Evolutionary conservation across 768 basidiomycete genomes (phyloP), one percentile per base, ranked within the genome.

Genomic region (Punctularia strigosozonata): DNA sequence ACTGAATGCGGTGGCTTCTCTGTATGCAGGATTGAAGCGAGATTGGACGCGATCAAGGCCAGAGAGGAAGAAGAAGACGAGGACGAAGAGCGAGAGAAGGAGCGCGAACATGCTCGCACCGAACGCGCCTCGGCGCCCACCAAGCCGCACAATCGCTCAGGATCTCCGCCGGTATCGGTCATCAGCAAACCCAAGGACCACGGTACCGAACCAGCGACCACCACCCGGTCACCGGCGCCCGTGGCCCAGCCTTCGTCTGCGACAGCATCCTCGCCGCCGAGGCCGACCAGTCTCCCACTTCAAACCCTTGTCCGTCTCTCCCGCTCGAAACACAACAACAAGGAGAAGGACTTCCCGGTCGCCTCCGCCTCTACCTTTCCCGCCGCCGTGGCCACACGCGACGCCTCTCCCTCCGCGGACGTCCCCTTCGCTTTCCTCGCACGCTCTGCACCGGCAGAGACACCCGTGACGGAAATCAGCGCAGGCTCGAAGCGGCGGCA

Each of bases 51-150:
- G 0, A 73, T 88, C 41, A 75, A 68, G 47, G 65, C 75, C 2
- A 66, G 76, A 31, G 80, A 84, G 39, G 85, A 88, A 39, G 86
- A 86, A 51, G 84, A 86, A 43, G 82, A 83, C 22, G 83, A 86
- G 51, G 84, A 85, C 41, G 80, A 84, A 44, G 80, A 83, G 45
- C 62, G 69, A 33, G 78, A 81, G 8, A n/a, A n/a, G n/a, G n/a
- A n/a, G n/a, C n/a, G n/a, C n/a, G n/a, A n/a, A n/a, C n/a, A n/a
- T n/a, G n/a, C n/a, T n/a, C n/a, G n/a, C n/a, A n/a, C n/a, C n/a
- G n/a, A n/a, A n/a, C n/a, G n/a, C n/a, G n/a, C n/a, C n/a, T n/a
- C n/a, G n/a, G n/a, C n/a, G n/a, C n/a, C n/a, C n/a, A n/a, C n/a
- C n/a, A n/a, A n/a, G n/a, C n/a, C n/a, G n/a, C n/a, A n/a, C n/a